Base-by-base conservation (phyloP, 1,139 yeast species). In the Blastobotrys persicus region DNA sequence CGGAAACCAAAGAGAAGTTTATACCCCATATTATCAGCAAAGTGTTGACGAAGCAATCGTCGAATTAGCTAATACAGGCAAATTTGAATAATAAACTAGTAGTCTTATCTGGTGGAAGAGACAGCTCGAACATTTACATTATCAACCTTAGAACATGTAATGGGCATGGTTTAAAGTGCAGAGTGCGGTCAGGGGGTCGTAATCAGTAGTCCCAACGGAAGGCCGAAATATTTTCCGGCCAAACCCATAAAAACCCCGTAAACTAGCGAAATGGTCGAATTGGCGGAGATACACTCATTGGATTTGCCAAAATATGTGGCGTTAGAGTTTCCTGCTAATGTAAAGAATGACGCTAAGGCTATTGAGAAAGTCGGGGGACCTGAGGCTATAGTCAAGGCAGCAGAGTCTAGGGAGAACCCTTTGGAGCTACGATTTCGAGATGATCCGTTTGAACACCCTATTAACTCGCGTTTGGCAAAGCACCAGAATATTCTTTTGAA, bases 371-470 rank as follows among this genome's bases (percentile, higher is more conserved):
- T 91, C 40, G 98, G 98, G 2, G 97, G 97, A 0, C 68, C 73
- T 31, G 70, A 72, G 0, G 69, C 70, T 7, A 52, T 69, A 5
- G 64, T 70, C 3, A 52, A 76, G 65, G 67, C 57, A 1, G 60
- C 70, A 20, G 66, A 63, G 37, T 69, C 69, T 42, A 68, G 66
- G 19, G 68, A 66, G 19, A 70, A 71, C 4, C 69, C 76, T 13
- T 72, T 89, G 45, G 91, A 86, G 59, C 72, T 86, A 53, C 63
- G 85, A 55, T 71, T 88, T 48, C 69, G 97, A 48, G 70, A 77
- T 7, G 91, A 83, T 68, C 78, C 83, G 44, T 82, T 85, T 64
- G 92, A 87, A 55, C 98, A 92, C 65, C 96, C 98, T 0, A 72
- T 92, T 2, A 68, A 75, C 67, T 75, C 89, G 54, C 56, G 65